Evolutionary conservation across 1,284 basidiomycete genomes (phyloP).

Genomic region (Heterobasidion irregulare): DNA sequence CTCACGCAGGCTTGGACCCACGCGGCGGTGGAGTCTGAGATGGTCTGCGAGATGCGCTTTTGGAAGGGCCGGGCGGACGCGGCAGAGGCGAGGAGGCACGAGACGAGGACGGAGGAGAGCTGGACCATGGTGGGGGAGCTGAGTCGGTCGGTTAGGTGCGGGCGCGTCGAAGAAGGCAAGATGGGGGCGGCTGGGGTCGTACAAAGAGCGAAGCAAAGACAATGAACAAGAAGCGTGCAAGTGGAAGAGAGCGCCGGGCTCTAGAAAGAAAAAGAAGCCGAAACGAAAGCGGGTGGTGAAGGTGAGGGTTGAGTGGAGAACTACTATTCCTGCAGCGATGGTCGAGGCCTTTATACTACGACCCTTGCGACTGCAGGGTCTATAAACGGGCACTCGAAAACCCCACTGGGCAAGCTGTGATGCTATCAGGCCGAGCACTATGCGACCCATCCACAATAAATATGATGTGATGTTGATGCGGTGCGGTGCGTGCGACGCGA

Average conservation of each 20-base stretch:
- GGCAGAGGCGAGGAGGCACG: constrained; percentile 4
- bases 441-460: too few relatives aligned
- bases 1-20: constrained; percentile 33
- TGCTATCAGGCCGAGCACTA: too few relatives aligned
- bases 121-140: constrained; percentile 11
- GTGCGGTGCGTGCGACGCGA: too few relatives aligned
- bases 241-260: not conserved
- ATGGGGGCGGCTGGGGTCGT: too few relatives aligned
- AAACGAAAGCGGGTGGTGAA: not conserved
- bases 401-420: too few relatives aligned
- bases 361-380: not conserved
- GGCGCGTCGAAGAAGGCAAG: not conserved
- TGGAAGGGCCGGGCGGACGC: constrained; percentile 16
- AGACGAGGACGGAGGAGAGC: constrained; percentile 11
- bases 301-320: not conserved
- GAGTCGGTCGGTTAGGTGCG: not conserved
- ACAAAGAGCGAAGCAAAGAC: not conserved
- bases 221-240: not conserved
- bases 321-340: not conserved
- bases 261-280: not conserved
- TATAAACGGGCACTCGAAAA: too few relatives aligned
- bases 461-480: too few relatives aligned
- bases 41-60: constrained; percentile 34
- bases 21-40: constrained; percentile 25
- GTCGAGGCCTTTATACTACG: not conserved